phyloP scores from a whole-genome alignment of 371 early-diverging fungal genomes.

The Actinomortierella wolfii region DNA sequence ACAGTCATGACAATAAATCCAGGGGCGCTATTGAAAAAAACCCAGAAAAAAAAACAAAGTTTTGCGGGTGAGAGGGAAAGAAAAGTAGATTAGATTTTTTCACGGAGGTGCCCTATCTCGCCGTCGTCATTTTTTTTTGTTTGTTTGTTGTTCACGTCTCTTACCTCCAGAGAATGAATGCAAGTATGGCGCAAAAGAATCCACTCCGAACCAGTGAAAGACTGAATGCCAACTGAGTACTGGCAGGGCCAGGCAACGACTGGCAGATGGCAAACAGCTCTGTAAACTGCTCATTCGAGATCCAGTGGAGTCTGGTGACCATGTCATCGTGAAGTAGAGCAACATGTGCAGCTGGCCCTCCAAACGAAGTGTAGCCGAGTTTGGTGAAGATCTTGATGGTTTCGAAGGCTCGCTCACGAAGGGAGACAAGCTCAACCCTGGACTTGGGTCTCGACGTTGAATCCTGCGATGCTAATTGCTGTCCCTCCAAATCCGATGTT shows the following conservation, averaged over 20 bases:
- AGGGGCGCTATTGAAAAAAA: conserved; percentile 55
- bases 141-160: background rate
- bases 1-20: conserved; percentile 57
- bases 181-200: conserved; percentile 47
- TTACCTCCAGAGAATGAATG: conserved; percentile 60
- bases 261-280: conserved; percentile 66
- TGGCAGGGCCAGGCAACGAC: conserved; percentile 66
- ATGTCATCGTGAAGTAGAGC: conserved; percentile 57
- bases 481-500: too few relatives aligned
- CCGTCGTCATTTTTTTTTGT: too few relatives aligned
- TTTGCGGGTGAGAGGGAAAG: background rate
- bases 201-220: conserved; percentile 59
- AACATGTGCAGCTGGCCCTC: conserved; percentile 65
- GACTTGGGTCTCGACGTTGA: too few relatives aligned
- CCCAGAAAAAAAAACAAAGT: background rate
- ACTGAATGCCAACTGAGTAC: conserved; percentile 60
- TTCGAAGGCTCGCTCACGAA: conserved; percentile 23
- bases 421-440: background rate
- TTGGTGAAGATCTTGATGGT: conserved; percentile 28
- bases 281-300: conserved; percentile 51
- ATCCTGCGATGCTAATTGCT: too few relatives aligned
- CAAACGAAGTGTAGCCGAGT: conserved; percentile 58
- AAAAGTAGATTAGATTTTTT: background rate
- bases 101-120: too few relatives aligned
- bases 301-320: conserved; percentile 53